Evolutionary conservation across 495 filamentous ascomycete species (phyloP).

Genomic region (Aspergillus saccharolyticus): DNA sequence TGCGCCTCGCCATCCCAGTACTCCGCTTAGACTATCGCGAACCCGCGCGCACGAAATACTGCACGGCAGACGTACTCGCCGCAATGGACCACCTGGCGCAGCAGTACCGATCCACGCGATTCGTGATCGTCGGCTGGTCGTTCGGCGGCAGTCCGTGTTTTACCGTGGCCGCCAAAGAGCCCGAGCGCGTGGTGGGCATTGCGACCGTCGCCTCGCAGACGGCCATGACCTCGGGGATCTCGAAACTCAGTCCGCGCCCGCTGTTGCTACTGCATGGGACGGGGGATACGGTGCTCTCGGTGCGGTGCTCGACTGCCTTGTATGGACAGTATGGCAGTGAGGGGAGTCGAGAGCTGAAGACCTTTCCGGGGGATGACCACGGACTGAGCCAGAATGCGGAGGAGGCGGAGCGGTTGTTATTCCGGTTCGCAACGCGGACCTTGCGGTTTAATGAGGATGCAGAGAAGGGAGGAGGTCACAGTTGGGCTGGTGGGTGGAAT

Average conservation of each 20-base stretch:
- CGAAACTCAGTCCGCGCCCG: conserved; percentile 48
- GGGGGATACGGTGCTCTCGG: conserved; percentile 27
- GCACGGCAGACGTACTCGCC: conserved; percentile 32
- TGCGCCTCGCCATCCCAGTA: conserved; percentile 31
- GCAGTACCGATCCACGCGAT: conserved; percentile 26
- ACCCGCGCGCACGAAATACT: conserved; percentile 29
- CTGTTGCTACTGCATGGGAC: conserved; percentile 37
- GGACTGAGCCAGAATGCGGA: conserved; percentile 29
- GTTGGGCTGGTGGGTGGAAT: conserved; percentile 24
- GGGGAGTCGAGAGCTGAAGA: conserved; percentile 30
- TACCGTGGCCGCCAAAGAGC: conserved; percentile 27
- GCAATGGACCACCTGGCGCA: conserved; percentile 35
- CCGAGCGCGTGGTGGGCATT: conserved; percentile 29
- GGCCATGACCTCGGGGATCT: conserved; percentile 78
- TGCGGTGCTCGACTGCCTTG: conserved; percentile 31
- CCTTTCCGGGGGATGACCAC: conserved; percentile 42
- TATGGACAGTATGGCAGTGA: conserved; percentile 30
- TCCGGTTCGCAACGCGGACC: conserved; percentile 27
- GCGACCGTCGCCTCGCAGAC: conserved; percentile 49
- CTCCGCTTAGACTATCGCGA: conserved; percentile 42
- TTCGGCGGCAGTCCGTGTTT: conserved; percentile 41
- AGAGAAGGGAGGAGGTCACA: neutral
- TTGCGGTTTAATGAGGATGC: conserved; percentile 24
- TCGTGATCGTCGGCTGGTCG: conserved; percentile 43
- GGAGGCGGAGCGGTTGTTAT: conserved; percentile 31